Evolutionary conservation across 805 yeast species (phyloP).

Genomic region (Yarrowia divulgata): DNA sequence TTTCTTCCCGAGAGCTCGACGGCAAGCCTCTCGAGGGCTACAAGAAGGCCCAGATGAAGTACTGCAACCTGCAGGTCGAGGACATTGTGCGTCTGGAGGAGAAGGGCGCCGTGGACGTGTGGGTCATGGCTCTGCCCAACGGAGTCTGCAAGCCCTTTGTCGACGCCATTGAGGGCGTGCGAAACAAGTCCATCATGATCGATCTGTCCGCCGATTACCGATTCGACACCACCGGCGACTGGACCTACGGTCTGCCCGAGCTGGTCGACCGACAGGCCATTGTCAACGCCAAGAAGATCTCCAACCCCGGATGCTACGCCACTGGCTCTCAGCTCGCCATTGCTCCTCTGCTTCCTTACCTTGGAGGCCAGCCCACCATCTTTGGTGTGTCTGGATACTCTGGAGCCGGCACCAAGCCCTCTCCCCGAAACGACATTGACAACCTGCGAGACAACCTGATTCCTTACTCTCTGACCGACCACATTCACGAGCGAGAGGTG

Average conservation of each 20-base stretch:
- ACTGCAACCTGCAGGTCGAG: constrained; percentile 85
- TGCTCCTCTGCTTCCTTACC: constrained; percentile 73
- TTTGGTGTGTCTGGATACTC: constrained; percentile 99
- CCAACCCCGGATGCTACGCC: constrained; percentile 99
- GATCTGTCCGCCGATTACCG: constrained; percentile 97
- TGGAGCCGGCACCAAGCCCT: constrained; percentile 99
- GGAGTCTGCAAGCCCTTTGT: constrained; percentile 81
- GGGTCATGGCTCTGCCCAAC: constrained; percentile 99
- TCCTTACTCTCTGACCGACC: constrained; percentile 96
- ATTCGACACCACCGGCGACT: constrained; percentile 84
- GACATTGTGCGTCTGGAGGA: constrained; percentile 83
- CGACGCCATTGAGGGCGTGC: constrained; percentile 50
- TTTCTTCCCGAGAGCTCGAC: constrained; percentile 91
- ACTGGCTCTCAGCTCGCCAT: constrained; percentile 95
- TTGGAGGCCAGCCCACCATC: constrained; percentile 74
- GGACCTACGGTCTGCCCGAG: constrained; percentile 97
- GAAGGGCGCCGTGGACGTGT: constrained; percentile 81
- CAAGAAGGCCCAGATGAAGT: constrained; percentile 77
- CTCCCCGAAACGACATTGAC: constrained; percentile 88
- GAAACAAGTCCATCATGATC: constrained; percentile 71
- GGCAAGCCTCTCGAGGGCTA: constrained; percentile 90
- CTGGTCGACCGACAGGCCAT: constrained; percentile 68
- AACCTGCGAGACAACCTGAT: constrained; percentile 81
- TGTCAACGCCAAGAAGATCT: constrained; percentile 76
- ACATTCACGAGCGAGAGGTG: constrained; percentile 94